Conservation (phyloP, 2,329 filamentous ascomycete species). For the Domatiomyces catenatus region DNA sequence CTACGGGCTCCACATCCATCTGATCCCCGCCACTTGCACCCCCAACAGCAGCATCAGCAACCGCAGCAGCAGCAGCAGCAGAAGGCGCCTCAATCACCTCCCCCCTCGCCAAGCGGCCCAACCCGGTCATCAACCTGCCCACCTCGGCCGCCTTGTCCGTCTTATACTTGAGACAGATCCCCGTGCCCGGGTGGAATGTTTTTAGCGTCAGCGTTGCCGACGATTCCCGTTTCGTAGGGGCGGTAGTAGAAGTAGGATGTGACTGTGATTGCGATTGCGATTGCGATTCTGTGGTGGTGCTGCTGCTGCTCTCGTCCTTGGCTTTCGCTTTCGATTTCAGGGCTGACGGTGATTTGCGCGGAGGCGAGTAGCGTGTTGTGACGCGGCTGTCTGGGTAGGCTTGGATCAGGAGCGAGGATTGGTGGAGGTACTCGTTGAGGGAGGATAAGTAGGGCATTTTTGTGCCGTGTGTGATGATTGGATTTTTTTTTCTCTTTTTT, state of each 20-base stretch:
- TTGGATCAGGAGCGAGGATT: slow-evolving; percentile 71
- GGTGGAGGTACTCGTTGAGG: slow-evolving; percentile 79
- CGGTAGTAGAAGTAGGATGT: slow-evolving; percentile 17
- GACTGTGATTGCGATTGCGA: slow-evolving; percentile 19
- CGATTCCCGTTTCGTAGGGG: slow-evolving; percentile 22
- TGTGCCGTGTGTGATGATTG: background rate
- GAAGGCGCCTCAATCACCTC: slow-evolving; percentile 39
- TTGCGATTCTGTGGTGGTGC: slow-evolving; percentile 9
- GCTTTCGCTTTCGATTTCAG: slow-evolving; percentile 22
- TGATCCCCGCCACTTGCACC: slow-evolving; percentile 16
- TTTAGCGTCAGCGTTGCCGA: slow-evolving; percentile 66
- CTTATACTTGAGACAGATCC: slow-evolving; percentile 74
- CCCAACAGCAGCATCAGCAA: slow-evolving; percentile 25
- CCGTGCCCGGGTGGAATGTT: slow-evolving; percentile 71
- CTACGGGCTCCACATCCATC: slow-evolving; percentile 12
- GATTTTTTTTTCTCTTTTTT: too few species aligned
- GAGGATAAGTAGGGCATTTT: slow-evolving; percentile 76
- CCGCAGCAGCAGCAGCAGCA: slow-evolving; percentile 24
- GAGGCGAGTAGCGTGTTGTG: slow-evolving; percentile 66
- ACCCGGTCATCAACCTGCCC: slow-evolving; percentile 57
- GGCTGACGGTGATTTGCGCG: slow-evolving; percentile 21
- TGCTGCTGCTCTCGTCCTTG: slow-evolving; percentile 12
- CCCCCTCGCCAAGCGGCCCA: slow-evolving; percentile 58
- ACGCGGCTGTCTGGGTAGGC: slow-evolving; percentile 74
- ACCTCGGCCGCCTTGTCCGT: slow-evolving; percentile 88